Base-by-base conservation (phyloP, 257 asterid genomes). In the Rhazya stricta region DNA sequence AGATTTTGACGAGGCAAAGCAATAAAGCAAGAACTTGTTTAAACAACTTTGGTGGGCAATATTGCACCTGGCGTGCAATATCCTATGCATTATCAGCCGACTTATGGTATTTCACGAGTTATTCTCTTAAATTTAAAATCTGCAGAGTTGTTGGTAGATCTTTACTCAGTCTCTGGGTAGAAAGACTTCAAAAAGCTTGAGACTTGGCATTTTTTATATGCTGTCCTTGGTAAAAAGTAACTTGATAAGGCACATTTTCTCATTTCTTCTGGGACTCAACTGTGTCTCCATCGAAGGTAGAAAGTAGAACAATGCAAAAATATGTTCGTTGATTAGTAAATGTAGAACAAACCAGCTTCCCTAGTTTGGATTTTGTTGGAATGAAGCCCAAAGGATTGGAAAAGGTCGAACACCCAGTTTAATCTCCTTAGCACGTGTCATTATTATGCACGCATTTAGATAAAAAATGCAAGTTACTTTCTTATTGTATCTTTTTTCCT, bases 1-100 rank as follows among this genome's bases (percentile, higher is more conserved):
- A 76, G 51, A 69, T 67, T 86, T 42, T 80, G 80, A 69, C 43
- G 77, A 80, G 21, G 21, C 29, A 54, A 61, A 27, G 25, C 46
- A 86, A 79, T 81, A 76, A 84, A 82, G 78, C 72, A 42, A 56
- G 63, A 72, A 60, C 27, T 73, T 78, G 45, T 66, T 4, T 72
- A 48, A 63, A 2, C 0, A 41, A 21, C 27, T 43, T 45, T 18
- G 36, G 6, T 45, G 6, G 54, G 18, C 54, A 45, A 45, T 45
- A 45, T 45, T 45, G 5, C 13, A 45, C n/a, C n/a, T 8, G 50
- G 50, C 5, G 9, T 48, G 19, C 19, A 0, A 48, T 48, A 12
- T 48, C 21, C 15, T 48, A 48, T 48, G 54, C 23, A 48, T 48
- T 15, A 48, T 48, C 13, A 48, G 54, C 54, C 15, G 54, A 12